These are phyloP conservation scores for Neopestalotiopsis clavispora DNA, from an alignment of 2,329 filamentous ascomycete species.

Conservation along the genomic window DNA sequence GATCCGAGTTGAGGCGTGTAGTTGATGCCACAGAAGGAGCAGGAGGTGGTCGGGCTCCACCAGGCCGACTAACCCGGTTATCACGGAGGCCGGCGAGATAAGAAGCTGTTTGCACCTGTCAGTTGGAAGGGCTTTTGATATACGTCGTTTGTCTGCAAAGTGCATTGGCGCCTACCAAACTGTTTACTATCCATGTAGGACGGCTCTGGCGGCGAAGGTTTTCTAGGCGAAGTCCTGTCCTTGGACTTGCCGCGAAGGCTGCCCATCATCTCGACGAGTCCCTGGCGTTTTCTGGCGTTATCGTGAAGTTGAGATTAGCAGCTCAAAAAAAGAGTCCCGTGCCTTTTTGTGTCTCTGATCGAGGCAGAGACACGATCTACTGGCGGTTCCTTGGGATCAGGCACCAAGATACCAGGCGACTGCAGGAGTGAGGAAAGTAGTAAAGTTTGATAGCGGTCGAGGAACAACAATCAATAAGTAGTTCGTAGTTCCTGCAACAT, in stretches of 20 bases:
- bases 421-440: background rate
- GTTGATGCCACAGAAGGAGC: conserved; percentile 42
- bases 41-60: conserved; percentile 70
- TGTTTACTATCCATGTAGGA: conserved; percentile 71
- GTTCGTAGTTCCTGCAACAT: background rate
- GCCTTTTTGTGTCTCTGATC: background rate
- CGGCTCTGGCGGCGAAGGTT: conserved; percentile 51
- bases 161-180: conserved; percentile 56
- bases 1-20: conserved; percentile 36
- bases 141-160: conserved; percentile 12
- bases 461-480: background rate
- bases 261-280: conserved; percentile 21
- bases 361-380: background rate
- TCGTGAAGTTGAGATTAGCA: background rate
- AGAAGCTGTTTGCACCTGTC: conserved; percentile 52
- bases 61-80: conserved; percentile 70
- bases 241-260: conserved; percentile 35
- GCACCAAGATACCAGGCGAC: background rate
- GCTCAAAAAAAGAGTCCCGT: background rate
- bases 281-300: background rate
- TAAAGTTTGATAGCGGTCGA: background rate
- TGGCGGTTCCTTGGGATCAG: background rate
- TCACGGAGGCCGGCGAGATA: conserved; percentile 75
- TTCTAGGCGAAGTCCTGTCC: conserved; percentile 30
- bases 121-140: conserved; percentile 14